Conservation (phyloP, 306 rosid genomes). For the Cicer pinnatifidum region DNA sequence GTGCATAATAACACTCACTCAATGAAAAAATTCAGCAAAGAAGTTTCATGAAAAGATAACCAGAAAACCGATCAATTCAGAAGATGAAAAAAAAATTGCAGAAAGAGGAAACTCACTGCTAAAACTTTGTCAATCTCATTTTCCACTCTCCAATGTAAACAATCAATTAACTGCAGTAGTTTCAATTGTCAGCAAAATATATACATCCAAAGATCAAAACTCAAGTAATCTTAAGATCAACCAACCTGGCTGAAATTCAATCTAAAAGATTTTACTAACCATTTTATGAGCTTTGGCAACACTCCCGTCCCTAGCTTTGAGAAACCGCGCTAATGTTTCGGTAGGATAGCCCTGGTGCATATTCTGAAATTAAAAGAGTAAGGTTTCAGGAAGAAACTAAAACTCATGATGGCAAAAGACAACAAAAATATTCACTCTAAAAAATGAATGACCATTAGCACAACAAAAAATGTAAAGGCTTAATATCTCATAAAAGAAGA, state of each 20-base stretch:
- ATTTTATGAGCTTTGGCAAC: slow-evolving; percentile 87
- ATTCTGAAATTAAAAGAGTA: slow-evolving; percentile 63
- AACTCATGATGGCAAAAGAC: slow-evolving; percentile 20
- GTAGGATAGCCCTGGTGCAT: slow-evolving; percentile 75
- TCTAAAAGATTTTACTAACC: slow-evolving; percentile 58
- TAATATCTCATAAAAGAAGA: background rate
- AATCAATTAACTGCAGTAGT: slow-evolving; percentile 75
- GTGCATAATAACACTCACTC: background rate
- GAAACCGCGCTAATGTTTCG: slow-evolving; percentile 75
- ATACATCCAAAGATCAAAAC: slow-evolving; percentile 39
- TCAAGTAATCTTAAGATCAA: slow-evolving; percentile 1
- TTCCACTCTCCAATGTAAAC: slow-evolving; percentile 83
- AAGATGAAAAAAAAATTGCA: background rate
- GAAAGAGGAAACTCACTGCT: slow-evolving; percentile 63
- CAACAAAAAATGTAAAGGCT: background rate
- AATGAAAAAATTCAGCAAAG: slow-evolving; percentile 21
- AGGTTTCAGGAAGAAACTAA: slow-evolving; percentile 13
- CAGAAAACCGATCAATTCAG: slow-evolving; percentile 14
- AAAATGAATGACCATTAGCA: slow-evolving; percentile 8
- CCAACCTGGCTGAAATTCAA: slow-evolving; percentile 20
- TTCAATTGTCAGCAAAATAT: slow-evolving; percentile 46
- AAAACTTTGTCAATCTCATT: slow-evolving; percentile 83
- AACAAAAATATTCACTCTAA: background rate
- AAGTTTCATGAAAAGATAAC: slow-evolving; percentile 13
- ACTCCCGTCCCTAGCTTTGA: slow-evolving; percentile 89